phyloP scores from a whole-genome alignment of 2,329 filamentous ascomycete species.

The Emmonsiellopsis sp. region DNA sequence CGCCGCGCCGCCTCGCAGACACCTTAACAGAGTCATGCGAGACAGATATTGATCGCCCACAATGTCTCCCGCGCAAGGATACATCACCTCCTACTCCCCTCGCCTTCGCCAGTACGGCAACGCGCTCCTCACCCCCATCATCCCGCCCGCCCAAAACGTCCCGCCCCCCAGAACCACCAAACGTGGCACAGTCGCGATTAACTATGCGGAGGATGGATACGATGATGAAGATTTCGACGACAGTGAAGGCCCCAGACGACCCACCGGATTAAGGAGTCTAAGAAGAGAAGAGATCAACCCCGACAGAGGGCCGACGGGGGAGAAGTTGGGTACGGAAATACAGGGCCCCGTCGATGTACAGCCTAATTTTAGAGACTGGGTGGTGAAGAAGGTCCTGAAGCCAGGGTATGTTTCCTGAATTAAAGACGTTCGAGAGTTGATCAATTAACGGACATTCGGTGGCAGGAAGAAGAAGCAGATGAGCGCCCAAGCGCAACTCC shows the following conservation, averaged over 20 bases:
- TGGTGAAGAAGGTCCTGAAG: constrained; percentile 57
- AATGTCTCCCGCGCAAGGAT: constrained; percentile 51
- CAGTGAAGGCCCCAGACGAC: constrained; percentile 59
- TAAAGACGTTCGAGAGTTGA: not conserved
- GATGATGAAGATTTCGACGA: constrained; percentile 60
- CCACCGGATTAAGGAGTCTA: constrained; percentile 74
- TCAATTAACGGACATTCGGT: not conserved
- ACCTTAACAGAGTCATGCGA: not conserved
- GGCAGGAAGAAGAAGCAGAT: constrained; percentile 51
- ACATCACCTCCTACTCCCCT: constrained; percentile 84
- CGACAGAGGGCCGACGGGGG: constrained; percentile 55
- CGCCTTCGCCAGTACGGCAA: constrained; percentile 86
- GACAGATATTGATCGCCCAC: constrained; percentile 1
- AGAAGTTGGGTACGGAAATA: constrained; percentile 78
- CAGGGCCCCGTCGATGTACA: constrained; percentile 71
- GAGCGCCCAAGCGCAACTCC: constrained; percentile 62
- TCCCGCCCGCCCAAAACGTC: constrained; percentile 59
- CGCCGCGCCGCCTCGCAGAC: too few species aligned
- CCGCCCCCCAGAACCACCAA: constrained; percentile 80
- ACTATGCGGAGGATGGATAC: constrained; percentile 94
- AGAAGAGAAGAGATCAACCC: constrained; percentile 64
- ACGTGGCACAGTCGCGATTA: constrained; percentile 90
- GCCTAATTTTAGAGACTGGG: constrained; percentile 92
- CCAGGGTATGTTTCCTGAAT: constrained; percentile 29
- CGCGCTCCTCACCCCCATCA: constrained; percentile 76